Evolutionary conservation across 2,329 filamentous ascomycete genomes (phyloP), one percentile per base, ranked within the genome.

Genomic region (Huntiella abstrusa): DNA sequence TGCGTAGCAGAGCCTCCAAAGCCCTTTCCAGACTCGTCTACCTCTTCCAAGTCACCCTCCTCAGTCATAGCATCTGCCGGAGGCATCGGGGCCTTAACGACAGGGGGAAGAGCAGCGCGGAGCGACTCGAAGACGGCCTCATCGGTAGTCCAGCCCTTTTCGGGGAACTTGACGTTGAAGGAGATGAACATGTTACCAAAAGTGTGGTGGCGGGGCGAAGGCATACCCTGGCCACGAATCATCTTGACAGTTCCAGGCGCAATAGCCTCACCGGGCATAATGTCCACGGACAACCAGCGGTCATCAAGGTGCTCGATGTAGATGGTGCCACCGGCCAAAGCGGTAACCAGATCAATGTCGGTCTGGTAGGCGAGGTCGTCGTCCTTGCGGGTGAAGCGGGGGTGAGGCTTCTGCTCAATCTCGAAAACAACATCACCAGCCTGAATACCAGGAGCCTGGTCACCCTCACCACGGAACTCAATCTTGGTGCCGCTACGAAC

Each of bases 361-460:
- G 83, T 85, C 52, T 91, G 81, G 70, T 88, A 96, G 60, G 95
- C 84, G 13, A 98, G 73, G 57, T 98, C 88, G 59, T 98, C 91
- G 28, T 92, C 87, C 64, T 91, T 93, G 56, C 91, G 83, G 60
- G 88, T 86, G 72, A 98, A 98, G 52, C 91, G 80, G 22, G 80
- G 53, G 63, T 98, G 91, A n/a, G 87, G 87, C 75, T 98, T 98
- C 71, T 96, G 86, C 65, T 96, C 88, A 53, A 98, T 96, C 68
- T 96, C 87, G 60, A 98, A 98, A 52, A 95, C 82, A 49, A 98
- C 91, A 59, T 98, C 92, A 54, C 92, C 91, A 12, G 91, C 83
- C 60, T 93, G 75, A 45, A 93, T 83, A 53, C 87, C 88, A 15
- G 91, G 91, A 49, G 87, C 78, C 62, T 96, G 91, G 61, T 98